Evolutionary conservation across 306 rosid species (phyloP), one percentile per base, ranked within the genome.

Genomic region (Sicyos baderoa): DNA sequence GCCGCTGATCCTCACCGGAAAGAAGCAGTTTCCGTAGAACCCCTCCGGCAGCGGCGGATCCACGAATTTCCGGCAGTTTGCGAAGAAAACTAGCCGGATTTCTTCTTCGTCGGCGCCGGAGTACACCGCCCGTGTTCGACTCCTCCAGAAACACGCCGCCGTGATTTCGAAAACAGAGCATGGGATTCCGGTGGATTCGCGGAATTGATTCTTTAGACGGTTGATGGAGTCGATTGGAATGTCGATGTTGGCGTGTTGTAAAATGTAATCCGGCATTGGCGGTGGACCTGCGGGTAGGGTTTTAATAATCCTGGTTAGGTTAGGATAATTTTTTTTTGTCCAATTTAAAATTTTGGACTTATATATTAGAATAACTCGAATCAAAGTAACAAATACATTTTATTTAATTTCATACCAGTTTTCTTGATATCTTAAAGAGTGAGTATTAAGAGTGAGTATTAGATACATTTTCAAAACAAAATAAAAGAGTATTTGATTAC

Each of bases 21-120:
- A 91, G 88, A 91, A 86, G 35, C 97, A 88, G 54, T 91, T 91
- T 0, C 95, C 97, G 17, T 91, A 91, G 85, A 91, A 91, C 19
- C 95, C 97, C 6, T 76, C 12, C 3, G 97, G 88, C 44, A 88
- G 73, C 1, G 93, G 86, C 59, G 95, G 95, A 63, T 88, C 65
- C 81, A 83, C 10, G 0, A 88, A 72, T 0, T 80, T 79, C 2
- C 97, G 89, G n/a, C 95, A 84, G 68, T 88, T 91, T 2, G 95
- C 95, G 15, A 88, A 85, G 85, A 91, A 86, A 2, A 86, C 88
- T 0, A 88, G 75, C 71, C 75, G 82, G 17, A 86, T 35, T 52
- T 74, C 56, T 2, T 79, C 63, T 0, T 58, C 47, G 1, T 76
- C 62, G 12, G 74, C 10, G n/a, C n/a, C n/a, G 4, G 10, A 27